Evolutionary conservation across 1,139 yeast genomes (phyloP), one percentile per base, ranked within the genome.

Genomic region (Taphrina flavorubra): DNA sequence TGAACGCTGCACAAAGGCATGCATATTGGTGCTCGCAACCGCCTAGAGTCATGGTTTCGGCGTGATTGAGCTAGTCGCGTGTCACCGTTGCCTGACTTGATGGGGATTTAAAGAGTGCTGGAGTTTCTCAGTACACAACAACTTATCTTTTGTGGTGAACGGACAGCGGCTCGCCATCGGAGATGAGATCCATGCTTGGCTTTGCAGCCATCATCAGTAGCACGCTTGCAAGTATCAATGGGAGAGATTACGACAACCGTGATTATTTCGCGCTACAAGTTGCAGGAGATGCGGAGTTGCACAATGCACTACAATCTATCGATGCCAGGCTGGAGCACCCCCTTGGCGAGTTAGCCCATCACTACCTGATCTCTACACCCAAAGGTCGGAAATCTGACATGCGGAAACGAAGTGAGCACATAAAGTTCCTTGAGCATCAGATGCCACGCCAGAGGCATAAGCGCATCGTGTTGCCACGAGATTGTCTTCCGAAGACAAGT

Each of bases 291-390:
- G 44, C 39, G 4, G 25, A 59, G 13, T 65, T 63, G 4, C 65
- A 55, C 1, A 18, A 31, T 8, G 57, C 72, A 60, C 71, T 72
- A 13, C 51, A 36, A 16, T 66, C 65, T 1, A 68, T 71, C 16
- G 74, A 73, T 16, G 77, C 79, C 76, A 63, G 70, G 31, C 77
- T 74, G 60, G 80, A 78, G 68, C 78, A 76, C 64, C 75, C 75
- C 6, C 49, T 78, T 13, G 77, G 76, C 25, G 70, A 75, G 14
- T 68, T 78, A n/a, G 69, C 72, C n/a, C 70, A 77, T 70, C 78
- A 77, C 60, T 76, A 77, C 68, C 71, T 78, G 2, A 78, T 77
- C 68, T 77, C 80, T 1, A 71, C 74, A 5, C 73, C 75, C 6
- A 49, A 39, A 18, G 14, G 13, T 8, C 13, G 16, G 11, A 53